Percentiles rank a stretch among this genome's conserved stretches.
These are phyloP conservation scores for Oxyria digyna DNA, from an alignment of 148 eudicot species.

Conservation along the genomic window DNA sequence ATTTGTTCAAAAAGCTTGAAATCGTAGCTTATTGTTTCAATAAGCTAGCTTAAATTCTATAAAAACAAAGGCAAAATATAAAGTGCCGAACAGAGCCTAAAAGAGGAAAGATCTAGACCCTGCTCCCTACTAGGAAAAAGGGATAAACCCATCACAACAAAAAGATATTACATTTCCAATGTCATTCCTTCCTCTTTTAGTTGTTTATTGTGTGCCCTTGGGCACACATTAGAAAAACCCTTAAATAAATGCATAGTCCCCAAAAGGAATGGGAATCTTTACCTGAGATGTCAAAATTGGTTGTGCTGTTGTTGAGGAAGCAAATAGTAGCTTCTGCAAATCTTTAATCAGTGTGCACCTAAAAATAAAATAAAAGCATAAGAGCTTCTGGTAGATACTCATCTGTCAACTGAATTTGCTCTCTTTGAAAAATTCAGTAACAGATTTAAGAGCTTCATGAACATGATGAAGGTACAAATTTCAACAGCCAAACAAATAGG, in stretches of 20 bases:
- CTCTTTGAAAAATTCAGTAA: neutral
- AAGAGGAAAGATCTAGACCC: too few relatives aligned
- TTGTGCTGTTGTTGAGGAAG: slow-evolving; percentile 95
- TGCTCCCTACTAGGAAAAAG: too few relatives aligned
- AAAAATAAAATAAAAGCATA: slow-evolving; percentile 9
- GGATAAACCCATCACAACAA: too few relatives aligned
- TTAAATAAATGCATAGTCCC: neutral
- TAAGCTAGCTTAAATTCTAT: too few relatives aligned
- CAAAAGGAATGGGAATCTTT: slow-evolving; percentile 11
- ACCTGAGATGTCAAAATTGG: slow-evolving; percentile 92
- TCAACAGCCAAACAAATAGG: neutral
- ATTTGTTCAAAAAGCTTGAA: too few relatives aligned
- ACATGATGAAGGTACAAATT: neutral
- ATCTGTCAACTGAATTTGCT: neutral
- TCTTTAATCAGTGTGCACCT: slow-evolving; percentile 88
- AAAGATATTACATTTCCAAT: too few relatives aligned
- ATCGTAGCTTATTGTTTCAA: too few relatives aligned
- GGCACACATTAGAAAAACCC: too few relatives aligned
- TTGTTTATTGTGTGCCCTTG: too few relatives aligned
- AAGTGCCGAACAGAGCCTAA: too few relatives aligned
- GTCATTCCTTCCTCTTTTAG: too few relatives aligned
- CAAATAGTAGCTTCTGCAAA: slow-evolving; percentile 87
- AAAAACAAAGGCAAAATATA: too few relatives aligned
- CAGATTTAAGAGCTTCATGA: neutral
- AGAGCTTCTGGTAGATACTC: neutral